Conservation (phyloP, 805 yeast genomes). For the Candida saitoana region DNA sequence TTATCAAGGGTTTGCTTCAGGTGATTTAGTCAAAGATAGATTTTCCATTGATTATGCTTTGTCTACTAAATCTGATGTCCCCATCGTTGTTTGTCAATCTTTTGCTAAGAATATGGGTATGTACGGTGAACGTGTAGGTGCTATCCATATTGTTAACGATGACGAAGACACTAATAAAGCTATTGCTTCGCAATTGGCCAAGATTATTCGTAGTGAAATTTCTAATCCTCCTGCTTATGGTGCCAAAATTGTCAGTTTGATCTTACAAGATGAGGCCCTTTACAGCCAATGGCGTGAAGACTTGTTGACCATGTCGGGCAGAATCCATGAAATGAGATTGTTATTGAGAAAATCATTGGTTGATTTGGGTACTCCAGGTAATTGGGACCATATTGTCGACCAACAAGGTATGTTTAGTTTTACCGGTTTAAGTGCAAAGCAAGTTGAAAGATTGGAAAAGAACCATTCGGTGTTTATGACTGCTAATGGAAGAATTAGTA, state of each 20-base stretch:
- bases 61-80: constrained; percentile 23
- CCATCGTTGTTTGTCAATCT: constrained; percentile 76
- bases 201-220: constrained; percentile 74
- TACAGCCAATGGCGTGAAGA: constrained; percentile 79
- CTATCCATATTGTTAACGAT: constrained; percentile 65
- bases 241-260: constrained; percentile 79
- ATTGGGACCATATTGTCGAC: constrained; percentile 83
- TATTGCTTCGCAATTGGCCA: constrained; percentile 69
- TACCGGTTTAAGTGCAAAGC: constrained; percentile 77
- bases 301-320: constrained; percentile 78
- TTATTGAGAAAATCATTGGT: constrained; percentile 59
- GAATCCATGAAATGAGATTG: constrained; percentile 77
- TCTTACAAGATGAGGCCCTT: constrained; percentile 64
- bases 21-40: constrained; percentile 78
- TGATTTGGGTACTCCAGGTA: constrained; percentile 72
- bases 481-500: constrained; percentile 82
- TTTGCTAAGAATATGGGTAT: constrained; percentile 96
- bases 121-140: constrained; percentile 97
- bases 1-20: constrained; percentile 95
- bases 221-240: constrained; percentile 97
- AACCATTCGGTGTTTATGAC: constrained; percentile 82
- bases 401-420: constrained; percentile 98
- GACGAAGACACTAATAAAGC: constrained; percentile 45
- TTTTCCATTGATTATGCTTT: constrained; percentile 73
- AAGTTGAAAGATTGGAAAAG: constrained; percentile 71